Conservation (phyloP, 2,329 filamentous ascomycete species). For the Neopestalotiopsis sp. region DNA sequence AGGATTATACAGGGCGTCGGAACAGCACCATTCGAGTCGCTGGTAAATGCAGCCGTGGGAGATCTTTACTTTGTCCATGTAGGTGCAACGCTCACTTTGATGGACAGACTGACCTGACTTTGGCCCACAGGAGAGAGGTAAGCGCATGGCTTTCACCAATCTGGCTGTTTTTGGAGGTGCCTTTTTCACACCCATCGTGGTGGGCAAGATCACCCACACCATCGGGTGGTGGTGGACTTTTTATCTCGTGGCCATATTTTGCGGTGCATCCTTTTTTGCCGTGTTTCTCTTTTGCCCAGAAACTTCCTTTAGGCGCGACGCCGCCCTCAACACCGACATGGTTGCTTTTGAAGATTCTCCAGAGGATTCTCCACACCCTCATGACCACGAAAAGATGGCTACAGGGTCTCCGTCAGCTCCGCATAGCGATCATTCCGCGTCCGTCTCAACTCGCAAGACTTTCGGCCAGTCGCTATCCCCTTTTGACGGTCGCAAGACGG, state of each 20-base stretch:
- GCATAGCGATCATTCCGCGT: conserved; percentile 24
- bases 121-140: conserved; percentile 66
- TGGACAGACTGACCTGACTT: background rate
- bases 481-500: conserved; percentile 83
- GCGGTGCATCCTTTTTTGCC: conserved; percentile 69
- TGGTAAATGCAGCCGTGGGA: conserved; percentile 87
- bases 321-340: conserved; percentile 73
- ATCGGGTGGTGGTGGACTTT: conserved; percentile 90
- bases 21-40: conserved; percentile 84
- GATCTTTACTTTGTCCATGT: conserved; percentile 91
- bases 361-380: conserved; percentile 13
- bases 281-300: conserved; percentile 84
- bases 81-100: conserved; percentile 34
- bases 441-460: conserved; percentile 53
- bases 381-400: conserved; percentile 9
- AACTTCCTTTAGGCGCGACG: conserved; percentile 75
- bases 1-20: conserved; percentile 86
- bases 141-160: conserved; percentile 82
- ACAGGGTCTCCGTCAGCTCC: background rate
- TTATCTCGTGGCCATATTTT: conserved; percentile 86
- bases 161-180: conserved; percentile 61
- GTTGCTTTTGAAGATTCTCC: conserved; percentile 35
- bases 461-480: conserved; percentile 66
- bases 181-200: conserved; percentile 82
- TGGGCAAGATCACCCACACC: conserved; percentile 79